Evolutionary conservation across 495 filamentous ascomycete species (phyloP).

Genomic region (Xylona heveae): DNA sequence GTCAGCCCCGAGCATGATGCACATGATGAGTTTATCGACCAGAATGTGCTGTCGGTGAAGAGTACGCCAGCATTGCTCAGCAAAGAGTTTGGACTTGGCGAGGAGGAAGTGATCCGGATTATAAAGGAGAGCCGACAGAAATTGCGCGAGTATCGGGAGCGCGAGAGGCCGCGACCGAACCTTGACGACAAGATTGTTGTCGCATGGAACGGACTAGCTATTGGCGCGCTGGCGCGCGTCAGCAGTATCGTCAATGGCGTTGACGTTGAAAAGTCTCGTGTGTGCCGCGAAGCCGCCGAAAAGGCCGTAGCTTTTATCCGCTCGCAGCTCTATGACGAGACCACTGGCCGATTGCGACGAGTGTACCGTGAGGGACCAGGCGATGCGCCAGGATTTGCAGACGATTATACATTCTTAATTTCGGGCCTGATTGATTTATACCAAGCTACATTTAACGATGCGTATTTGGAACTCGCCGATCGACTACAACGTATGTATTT

Average conservation of each 20-base stretch:
- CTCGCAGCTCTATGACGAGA: conserved; percentile 49
- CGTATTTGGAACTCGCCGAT: conserved; percentile 66
- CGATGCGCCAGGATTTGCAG: conserved; percentile 60
- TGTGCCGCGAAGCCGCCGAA: conserved; percentile 41
- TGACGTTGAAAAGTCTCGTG: conserved; percentile 30
- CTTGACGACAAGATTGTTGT: conserved; percentile 85
- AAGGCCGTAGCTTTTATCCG: conserved; percentile 58
- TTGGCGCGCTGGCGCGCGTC: conserved; percentile 58
- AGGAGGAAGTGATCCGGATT: conserved; percentile 49
- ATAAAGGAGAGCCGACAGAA: conserved; percentile 46
- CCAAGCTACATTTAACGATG: conserved; percentile 63
- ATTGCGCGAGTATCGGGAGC: conserved; percentile 51
- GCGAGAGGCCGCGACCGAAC: conserved; percentile 54
- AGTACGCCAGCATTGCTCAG: conserved; percentile 45
- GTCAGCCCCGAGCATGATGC: conserved; percentile 66
- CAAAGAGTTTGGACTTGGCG: conserved; percentile 54
- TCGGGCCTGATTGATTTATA: conserved; percentile 73
- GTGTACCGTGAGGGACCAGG: conserved; percentile 59
- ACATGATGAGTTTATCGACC: conserved; percentile 84
- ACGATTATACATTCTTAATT: conserved; percentile 87
- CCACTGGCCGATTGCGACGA: conserved; percentile 40
- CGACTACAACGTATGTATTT: conserved; percentile 42
- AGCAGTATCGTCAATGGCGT: conserved; percentile 40
- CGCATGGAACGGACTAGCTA: conserved; percentile 76
- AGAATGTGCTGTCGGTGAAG: conserved; percentile 41